Conservation (phyloP, 768 basidiomycete species). For the Clitopilus hobsonii region DNA sequence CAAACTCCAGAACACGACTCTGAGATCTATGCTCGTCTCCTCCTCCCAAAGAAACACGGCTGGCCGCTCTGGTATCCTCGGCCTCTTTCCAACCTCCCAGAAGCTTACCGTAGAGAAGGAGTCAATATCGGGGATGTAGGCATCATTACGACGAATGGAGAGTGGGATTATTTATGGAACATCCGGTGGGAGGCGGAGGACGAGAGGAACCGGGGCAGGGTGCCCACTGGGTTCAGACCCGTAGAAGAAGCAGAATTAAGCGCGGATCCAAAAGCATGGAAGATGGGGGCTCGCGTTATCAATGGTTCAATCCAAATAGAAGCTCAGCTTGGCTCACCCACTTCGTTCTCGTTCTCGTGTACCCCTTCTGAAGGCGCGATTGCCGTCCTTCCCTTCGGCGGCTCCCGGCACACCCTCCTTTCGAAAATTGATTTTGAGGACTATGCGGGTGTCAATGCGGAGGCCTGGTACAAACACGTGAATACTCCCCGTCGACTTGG, state of each 20-base stretch:
- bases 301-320: neutral
- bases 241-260: no score
- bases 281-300: neutral
- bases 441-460: neutral
- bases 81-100: neutral
- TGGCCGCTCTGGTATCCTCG: neutral
- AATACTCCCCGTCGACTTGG: neutral
- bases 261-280: no score
- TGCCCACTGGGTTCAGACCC: neutral
- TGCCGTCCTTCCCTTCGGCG: neutral
- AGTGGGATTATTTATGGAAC: neutral
- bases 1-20: constrained; percentile 11
- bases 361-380: neutral
- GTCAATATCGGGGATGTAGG: neutral
- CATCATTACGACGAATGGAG: neutral
- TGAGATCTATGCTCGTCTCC: neutral
- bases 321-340: no score
- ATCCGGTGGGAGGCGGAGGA: neutral
- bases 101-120: neutral
- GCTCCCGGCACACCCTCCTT: neutral
- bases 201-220: neutral
- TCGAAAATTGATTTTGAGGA: neutral
- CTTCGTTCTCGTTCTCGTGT: no score
- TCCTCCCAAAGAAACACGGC: neutral
- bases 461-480: neutral